Evolutionary conservation across 2,329 filamentous ascomycete species (phyloP).

Genomic region (Botrytis squamosa): DNA sequence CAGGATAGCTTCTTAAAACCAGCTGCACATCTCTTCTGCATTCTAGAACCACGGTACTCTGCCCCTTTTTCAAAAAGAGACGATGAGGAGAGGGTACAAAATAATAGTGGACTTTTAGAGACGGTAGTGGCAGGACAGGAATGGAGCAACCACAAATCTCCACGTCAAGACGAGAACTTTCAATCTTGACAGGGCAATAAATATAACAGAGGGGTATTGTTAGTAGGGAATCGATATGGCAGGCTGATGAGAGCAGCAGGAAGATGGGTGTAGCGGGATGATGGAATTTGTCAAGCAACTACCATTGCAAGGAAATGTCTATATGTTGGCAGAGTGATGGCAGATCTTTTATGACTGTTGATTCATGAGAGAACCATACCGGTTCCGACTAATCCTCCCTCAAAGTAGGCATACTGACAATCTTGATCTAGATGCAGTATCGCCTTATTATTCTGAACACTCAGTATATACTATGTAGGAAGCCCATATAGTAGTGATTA

Average conservation of each 20-base stretch:
- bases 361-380: neutral
- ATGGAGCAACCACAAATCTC: fast-evolving
- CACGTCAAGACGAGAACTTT: neutral
- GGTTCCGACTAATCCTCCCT: neutral
- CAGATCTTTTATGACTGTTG: neutral
- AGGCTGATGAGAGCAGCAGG: neutral
- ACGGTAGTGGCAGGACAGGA: neutral
- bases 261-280: neutral
- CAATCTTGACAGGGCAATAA: neutral
- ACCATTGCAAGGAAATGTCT: neutral
- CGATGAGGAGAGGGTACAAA: neutral
- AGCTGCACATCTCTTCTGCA: neutral
- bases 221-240: neutral
- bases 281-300: neutral
- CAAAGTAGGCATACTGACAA: neutral
- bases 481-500: neutral
- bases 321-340: neutral
- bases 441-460: neutral
- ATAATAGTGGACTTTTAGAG: neutral
- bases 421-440: neutral
- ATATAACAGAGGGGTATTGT: neutral
- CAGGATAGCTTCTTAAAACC: neutral
- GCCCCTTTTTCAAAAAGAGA: neutral
- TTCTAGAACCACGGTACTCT: neutral
- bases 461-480: neutral